Conservation (phyloP, 306 rosid species). For the Prinsepia uniflora region DNA sequence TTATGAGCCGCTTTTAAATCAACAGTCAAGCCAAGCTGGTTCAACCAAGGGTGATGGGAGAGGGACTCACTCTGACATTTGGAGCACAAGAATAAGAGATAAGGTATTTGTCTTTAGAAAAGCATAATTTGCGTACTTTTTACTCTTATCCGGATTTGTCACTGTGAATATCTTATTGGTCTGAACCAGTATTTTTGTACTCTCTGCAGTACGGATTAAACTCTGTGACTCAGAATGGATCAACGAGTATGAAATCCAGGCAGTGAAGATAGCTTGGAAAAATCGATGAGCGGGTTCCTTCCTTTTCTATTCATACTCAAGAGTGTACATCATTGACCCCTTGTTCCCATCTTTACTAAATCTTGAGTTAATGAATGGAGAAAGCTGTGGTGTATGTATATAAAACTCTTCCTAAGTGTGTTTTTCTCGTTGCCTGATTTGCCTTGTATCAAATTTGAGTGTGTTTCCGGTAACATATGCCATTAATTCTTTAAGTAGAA, state of each 20-base stretch:
- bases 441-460: slow-evolving; percentile 2
- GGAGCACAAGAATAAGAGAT: slow-evolving; percentile 84
- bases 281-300: slow-evolving; percentile 14
- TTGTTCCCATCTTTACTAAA: background rate
- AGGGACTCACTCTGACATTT: slow-evolving; percentile 57
- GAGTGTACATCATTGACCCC: slow-evolving; percentile 21
- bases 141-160: background rate
- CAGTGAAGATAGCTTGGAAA: slow-evolving; percentile 29
- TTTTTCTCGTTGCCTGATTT: slow-evolving; percentile 1
- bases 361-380: background rate
- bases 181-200: slow-evolving; percentile 15
- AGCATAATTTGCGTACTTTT: background rate
- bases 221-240: slow-evolving; percentile 38
- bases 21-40: slow-evolving; percentile 57
- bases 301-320: slow-evolving; percentile 24
- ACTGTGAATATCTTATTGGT: background rate
- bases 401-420: slow-evolving; percentile 1
- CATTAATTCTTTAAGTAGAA: slow-evolving; percentile 2
- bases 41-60: slow-evolving; percentile 45
- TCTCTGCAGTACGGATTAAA: slow-evolving; percentile 74
- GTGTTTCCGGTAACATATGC: background rate
- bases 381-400: slow-evolving; percentile 12
- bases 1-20: slow-evolving; percentile 52
- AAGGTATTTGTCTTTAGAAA: slow-evolving; percentile 52
- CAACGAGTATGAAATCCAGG: slow-evolving; percentile 36